Conservation (phyloP, 179 eudicot species). For the Beta lomatogona region DNA sequence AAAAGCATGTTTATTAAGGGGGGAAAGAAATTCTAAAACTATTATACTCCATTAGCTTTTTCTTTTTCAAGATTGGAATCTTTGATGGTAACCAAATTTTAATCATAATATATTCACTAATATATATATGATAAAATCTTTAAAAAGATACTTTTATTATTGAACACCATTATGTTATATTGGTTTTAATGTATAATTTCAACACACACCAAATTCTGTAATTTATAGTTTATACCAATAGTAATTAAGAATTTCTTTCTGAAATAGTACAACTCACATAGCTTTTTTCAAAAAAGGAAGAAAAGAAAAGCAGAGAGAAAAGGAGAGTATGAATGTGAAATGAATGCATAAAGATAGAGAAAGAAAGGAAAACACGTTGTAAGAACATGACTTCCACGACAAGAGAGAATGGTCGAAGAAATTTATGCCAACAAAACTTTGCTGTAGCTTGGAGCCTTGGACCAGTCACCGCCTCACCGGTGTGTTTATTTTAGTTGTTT, state of each 20-base stretch:
- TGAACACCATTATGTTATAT: too few relatives aligned
- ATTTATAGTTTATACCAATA: not conserved
- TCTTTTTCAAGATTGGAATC: too few relatives aligned
- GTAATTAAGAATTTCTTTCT: not conserved
- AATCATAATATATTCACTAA: too few relatives aligned
- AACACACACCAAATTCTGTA: too few relatives aligned
- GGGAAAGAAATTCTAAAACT: too few relatives aligned
- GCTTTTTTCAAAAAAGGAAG: not conserved
- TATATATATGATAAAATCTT: too few relatives aligned
- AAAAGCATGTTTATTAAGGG: too few relatives aligned
- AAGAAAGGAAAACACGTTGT: slow-evolving; percentile 17
- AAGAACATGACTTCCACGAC: slow-evolving; percentile 32
- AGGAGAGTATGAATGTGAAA: not conserved
- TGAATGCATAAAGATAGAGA: not conserved
- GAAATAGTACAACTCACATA: not conserved
- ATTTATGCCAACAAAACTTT: not conserved
- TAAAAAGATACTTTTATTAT: too few relatives aligned
- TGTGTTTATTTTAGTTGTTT: not conserved
- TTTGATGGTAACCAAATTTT: too few relatives aligned
- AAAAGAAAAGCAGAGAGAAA: too few relatives aligned
- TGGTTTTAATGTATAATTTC: too few relatives aligned
- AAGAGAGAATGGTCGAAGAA: not conserved
- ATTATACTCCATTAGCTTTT: too few relatives aligned
- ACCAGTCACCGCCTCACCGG: not conserved
- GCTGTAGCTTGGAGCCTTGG: slow-evolving; percentile 3